phyloP scores from a whole-genome alignment of 2,329 filamentous ascomycete species.

The Cladophialophora bantiana region DNA sequence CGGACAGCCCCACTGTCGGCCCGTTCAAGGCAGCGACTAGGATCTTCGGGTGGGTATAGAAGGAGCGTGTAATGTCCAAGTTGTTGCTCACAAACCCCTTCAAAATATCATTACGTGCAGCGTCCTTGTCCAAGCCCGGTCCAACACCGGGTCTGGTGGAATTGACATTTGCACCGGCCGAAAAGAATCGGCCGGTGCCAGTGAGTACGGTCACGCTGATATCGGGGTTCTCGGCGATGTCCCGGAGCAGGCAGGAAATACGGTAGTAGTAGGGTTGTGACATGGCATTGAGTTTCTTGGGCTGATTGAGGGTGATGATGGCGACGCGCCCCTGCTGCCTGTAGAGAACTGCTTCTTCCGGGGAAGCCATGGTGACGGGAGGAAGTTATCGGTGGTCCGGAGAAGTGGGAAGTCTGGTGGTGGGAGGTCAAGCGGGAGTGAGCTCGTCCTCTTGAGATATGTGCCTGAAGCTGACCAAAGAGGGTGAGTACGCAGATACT shows the following conservation, averaged over 20 bases:
- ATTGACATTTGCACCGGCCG: constrained; percentile 83
- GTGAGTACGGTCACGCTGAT: constrained; percentile 85
- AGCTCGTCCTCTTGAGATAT: neutral
- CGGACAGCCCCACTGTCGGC: constrained; percentile 85
- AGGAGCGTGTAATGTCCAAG: constrained; percentile 85
- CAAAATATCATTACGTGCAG: constrained; percentile 66
- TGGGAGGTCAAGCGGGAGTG: neutral
- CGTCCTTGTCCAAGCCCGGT: constrained; percentile 51
- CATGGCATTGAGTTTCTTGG: constrained; percentile 87
- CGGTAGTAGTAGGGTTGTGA: constrained; percentile 76
- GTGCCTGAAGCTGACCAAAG: neutral
- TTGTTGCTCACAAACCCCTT: constrained; percentile 81
- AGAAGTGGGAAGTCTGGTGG: neutral
- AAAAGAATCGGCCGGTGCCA: constrained; percentile 82
- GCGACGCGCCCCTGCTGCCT: constrained; percentile 74
- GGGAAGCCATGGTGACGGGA: constrained; percentile 29
- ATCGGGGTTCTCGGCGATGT: constrained; percentile 79
- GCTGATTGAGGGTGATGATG: constrained; percentile 84
- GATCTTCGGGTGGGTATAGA: constrained; percentile 93
- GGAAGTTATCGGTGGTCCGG: neutral
- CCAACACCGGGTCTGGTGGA: constrained; percentile 56
- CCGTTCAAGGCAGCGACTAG: constrained; percentile 91
- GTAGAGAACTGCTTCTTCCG: constrained; percentile 61
- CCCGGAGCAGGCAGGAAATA: constrained; percentile 73
- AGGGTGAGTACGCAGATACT: neutral